Evolutionary conservation across 805 yeast genomes (phyloP).

Genomic region (Kregervanrija fluxuum): DNA sequence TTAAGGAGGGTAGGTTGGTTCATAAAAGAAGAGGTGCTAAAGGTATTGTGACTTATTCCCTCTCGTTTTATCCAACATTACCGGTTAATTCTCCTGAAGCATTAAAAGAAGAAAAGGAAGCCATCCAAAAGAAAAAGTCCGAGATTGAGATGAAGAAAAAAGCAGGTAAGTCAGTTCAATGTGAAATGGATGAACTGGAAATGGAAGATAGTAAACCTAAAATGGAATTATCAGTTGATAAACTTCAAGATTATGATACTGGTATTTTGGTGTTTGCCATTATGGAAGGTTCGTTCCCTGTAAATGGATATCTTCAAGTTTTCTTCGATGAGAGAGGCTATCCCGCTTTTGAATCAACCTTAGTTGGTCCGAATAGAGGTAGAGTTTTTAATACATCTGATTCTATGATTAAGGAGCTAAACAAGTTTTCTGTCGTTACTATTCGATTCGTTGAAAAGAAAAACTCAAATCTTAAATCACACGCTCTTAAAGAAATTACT

Average conservation of each 20-base stretch:
- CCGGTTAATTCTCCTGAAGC: conserved; percentile 78
- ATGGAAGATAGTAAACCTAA: conserved; percentile 31
- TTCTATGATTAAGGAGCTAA: conserved; percentile 68
- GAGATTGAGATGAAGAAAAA: conserved; percentile 27
- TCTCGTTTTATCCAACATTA: conserved; percentile 77
- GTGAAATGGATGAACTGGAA: conserved; percentile 23
- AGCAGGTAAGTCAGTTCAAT: conserved; percentile 12
- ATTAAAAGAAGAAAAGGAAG: conserved; percentile 42
- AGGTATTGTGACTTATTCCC: conserved; percentile 67
- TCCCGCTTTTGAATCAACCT: conserved; percentile 52
- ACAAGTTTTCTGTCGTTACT: conserved; percentile 52
- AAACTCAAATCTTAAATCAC: conserved; percentile 47
- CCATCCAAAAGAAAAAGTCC: conserved; percentile 18
- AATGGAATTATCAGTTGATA: conserved; percentile 47
- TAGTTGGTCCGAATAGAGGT: conserved; percentile 36
- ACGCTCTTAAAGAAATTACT: conserved; percentile 51
- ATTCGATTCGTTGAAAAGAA: conserved; percentile 56
- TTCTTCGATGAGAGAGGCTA: conserved; percentile 72
- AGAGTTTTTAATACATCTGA: conserved; percentile 53
- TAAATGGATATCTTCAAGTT: conserved; percentile 62
- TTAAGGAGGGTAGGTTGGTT: conserved; percentile 56
- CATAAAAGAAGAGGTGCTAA: conserved; percentile 69
- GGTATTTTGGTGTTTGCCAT: conserved; percentile 75
- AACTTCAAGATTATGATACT: conserved; percentile 50
- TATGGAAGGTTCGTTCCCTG: conserved; percentile 48